Percentiles rank a stretch among this genome's conserved stretches.
phyloP scores from a whole-genome alignment of 306 rosid species.

The Ormosia emarginata region DNA sequence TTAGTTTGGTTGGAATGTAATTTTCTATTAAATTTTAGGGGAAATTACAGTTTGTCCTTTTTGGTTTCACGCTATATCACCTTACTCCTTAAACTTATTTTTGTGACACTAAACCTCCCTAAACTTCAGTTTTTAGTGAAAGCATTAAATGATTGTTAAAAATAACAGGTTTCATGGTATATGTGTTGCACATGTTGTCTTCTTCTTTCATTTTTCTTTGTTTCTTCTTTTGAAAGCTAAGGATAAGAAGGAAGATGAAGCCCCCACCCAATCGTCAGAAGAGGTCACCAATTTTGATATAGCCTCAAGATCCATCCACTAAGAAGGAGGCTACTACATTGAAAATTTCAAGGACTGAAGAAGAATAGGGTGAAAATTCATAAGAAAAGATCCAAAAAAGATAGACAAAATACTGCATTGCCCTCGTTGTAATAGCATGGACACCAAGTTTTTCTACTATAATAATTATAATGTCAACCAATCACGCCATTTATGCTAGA shows the following conservation, averaged over 20 bases:
- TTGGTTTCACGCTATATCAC: too few relatives aligned
- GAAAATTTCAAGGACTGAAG: constrained; percentile 45
- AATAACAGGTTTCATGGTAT: too few relatives aligned
- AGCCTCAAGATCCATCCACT: constrained; percentile 33
- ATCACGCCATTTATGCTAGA: constrained; percentile 91
- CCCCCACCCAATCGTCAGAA: constrained; percentile 1
- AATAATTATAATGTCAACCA: constrained; percentile 88
- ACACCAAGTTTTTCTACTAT: constrained; percentile 83
- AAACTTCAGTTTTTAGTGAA: too few relatives aligned
- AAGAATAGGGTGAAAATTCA: constrained; percentile 55
- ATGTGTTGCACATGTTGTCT: too few relatives aligned
- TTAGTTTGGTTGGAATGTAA: too few relatives aligned
- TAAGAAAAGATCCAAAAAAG: constrained; percentile 59
- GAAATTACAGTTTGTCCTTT: too few relatives aligned
- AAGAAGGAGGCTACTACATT: constrained; percentile 40
- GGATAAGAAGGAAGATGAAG: constrained; percentile 21
- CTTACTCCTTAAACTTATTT: too few relatives aligned
- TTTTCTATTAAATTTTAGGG: too few relatives aligned
- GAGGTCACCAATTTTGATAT: constrained; percentile 12
- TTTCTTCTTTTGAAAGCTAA: neutral
- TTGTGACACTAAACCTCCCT: too few relatives aligned
- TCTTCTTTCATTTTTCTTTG: too few relatives aligned
- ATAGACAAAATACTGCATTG: constrained; percentile 82
- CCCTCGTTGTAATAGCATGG: constrained; percentile 83
- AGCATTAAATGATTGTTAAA: too few relatives aligned